A percentile compares a stretch with the other conserved stretches of the same genome.
Conservation (phyloP, 306 rosid species). For the Alnus rubra region DNA sequence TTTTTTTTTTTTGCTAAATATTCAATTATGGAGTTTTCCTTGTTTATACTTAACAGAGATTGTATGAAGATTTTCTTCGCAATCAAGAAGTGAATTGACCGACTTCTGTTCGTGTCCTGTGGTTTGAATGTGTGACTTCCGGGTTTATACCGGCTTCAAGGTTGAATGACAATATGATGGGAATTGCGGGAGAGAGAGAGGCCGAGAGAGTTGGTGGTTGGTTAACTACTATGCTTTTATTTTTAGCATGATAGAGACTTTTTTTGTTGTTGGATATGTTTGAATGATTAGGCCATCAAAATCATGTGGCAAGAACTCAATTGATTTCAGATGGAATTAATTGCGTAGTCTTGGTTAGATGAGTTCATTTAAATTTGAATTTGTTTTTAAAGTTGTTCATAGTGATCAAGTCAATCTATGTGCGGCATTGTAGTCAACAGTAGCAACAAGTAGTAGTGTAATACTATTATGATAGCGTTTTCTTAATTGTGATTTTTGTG, state of each 20-base stretch:
- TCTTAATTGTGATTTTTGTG: neutral
- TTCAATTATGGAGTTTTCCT: neutral
- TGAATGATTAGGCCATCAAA: neutral
- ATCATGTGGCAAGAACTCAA: neutral
- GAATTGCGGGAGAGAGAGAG: slow-evolving; percentile 1
- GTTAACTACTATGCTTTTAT: too few relatives aligned
- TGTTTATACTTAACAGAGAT: neutral
- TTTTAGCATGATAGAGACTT: neutral
- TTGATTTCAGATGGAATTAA: neutral
- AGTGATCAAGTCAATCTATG: neutral
- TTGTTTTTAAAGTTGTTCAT: neutral
- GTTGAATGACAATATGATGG: neutral
- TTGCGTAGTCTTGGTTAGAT: neutral
- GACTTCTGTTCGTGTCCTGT: neutral
- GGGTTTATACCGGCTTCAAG: neutral
- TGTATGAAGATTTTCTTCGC: neutral
- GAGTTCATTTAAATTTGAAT: neutral
- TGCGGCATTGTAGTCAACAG: neutral
- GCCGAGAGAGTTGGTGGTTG: neutral
- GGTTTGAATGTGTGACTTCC: neutral
- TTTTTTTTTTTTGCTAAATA: neutral
- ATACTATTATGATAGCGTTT: neutral
- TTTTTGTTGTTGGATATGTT: neutral
- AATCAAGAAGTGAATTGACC: neutral
- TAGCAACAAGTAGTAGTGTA: too few relatives aligned